Conservation (phyloP, 2,329 filamentous ascomycete species). For the Tolypocladium cylindrosporum region DNA sequence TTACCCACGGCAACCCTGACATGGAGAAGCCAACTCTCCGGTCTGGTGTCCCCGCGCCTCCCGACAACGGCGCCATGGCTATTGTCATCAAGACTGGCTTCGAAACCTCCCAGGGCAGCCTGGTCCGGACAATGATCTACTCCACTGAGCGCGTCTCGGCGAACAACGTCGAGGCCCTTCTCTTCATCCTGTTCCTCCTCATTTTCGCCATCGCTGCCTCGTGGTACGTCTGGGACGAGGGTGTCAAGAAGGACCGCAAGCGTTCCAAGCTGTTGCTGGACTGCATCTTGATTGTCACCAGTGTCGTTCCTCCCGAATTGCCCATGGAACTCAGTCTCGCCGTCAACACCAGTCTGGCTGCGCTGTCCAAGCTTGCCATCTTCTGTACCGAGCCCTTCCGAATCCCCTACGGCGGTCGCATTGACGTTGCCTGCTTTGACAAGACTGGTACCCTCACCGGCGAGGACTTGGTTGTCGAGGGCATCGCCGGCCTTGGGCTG, state of each 20-base stretch:
- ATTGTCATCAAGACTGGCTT: conserved; percentile 96
- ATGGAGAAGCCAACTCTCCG: conserved; percentile 61
- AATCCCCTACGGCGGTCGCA: conserved; percentile 89
- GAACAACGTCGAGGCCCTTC: conserved; percentile 90
- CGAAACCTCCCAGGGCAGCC: conserved; percentile 93
- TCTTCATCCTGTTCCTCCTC: conserved; percentile 94
- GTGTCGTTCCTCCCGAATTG: conserved; percentile 93
- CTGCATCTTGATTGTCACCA: conserved; percentile 94
- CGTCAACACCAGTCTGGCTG: conserved; percentile 93
- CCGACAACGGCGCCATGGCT: conserved; percentile 88
- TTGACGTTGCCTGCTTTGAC: conserved; percentile 96
- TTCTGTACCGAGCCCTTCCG: conserved; percentile 99
- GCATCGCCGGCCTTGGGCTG: conserved; percentile 80
- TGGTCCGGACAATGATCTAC: conserved; percentile 99
- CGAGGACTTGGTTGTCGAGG: conserved; percentile 93
- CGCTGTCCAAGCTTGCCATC: conserved; percentile 89
- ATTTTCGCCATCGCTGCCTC: conserved; percentile 95
- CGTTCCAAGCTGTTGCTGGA: conserved; percentile 94
- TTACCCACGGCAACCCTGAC: conserved; percentile 75
- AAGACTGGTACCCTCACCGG: conserved; percentile 96
- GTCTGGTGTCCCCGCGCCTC: conserved; percentile 72
- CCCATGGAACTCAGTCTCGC: conserved; percentile 97
- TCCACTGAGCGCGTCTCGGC: conserved; percentile 98
- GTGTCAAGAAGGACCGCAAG: conserved; percentile 88
- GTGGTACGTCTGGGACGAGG: conserved; percentile 98